Evolutionary conservation across 108 stramenopile genomes (phyloP).

Genomic region (Schizochytrium sp.): DNA sequence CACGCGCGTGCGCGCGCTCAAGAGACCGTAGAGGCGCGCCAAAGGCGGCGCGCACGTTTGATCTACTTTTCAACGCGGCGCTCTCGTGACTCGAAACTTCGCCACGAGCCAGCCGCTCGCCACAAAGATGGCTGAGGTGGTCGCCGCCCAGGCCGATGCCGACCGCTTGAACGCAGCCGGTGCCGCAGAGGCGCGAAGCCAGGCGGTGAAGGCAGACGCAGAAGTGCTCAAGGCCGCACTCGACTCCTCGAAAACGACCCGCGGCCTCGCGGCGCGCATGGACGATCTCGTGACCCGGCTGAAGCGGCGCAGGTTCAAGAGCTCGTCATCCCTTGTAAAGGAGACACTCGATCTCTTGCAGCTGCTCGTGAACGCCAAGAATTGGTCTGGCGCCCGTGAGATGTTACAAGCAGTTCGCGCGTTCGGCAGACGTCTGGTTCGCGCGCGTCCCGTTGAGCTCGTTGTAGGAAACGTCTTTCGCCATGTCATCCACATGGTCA

Average conservation of each 20-base stretch:
- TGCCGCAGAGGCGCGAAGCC: neutral
- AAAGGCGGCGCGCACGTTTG: no score
- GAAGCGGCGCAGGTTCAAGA: conserved; percentile 7
- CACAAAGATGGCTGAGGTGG: neutral
- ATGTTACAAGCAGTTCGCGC: neutral
- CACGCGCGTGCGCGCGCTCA: no score
- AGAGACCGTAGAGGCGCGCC: no score
- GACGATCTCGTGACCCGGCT: neutral
- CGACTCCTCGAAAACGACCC: neutral
- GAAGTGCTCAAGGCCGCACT: neutral
- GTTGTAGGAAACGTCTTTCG: conserved; percentile 24
- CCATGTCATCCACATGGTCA: conserved; percentile 14
- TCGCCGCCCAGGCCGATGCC: neutral
- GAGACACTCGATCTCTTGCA: neutral
- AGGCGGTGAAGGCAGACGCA: neutral
- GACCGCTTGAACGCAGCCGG: neutral
- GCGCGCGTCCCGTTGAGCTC: neutral
- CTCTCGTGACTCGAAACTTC: neutral
- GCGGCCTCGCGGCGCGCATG: neutral
- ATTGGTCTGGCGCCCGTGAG: neutral
- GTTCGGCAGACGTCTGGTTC: neutral
- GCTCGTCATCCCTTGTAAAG: neutral
- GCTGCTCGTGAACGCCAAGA: neutral
- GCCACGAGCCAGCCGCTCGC: neutral
- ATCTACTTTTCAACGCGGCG: neutral